Evolutionary conservation across 140 eudicot genomes (phyloP), one percentile per base, ranked within the genome.

Genomic region (Anethum foeniculum): DNA sequence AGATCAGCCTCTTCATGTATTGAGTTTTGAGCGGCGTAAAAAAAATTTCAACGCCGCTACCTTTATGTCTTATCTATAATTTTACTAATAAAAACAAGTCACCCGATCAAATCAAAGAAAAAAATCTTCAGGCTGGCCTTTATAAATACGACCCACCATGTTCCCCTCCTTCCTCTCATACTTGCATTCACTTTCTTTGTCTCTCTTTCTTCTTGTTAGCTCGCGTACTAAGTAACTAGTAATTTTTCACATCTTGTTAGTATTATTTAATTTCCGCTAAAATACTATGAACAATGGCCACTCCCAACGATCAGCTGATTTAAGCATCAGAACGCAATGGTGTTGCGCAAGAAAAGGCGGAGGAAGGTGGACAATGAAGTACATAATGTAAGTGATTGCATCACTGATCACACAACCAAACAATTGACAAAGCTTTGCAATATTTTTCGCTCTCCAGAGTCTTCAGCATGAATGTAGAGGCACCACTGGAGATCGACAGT

Each of bases 81-180:
- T 12, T 47, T 47, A 47, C 52, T 13, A 47, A 3, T 47, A 5
- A 16, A 51, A 51, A 51, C 23, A 51, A 15, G 58, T 51, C 6
- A 51, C 23, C 1, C 54, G 34, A 65, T 80, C 38, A 38, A 39
- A 39, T 72, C 21, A 51, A 77, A 23, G 51, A 73, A 71, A 74
- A 23, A 71, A 68, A 18, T 81, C 82, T 38, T 34, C 80, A 76
- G 51, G 87, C 89, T 86, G 71, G 83, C 86, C 90, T 92, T 88
- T 92, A 92, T 85, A n/a, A n/a, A 90, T 83, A 90, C 82, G 85
- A 84, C 89, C 88, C 88, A 78, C 81, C 76, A 83, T 88, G 90
- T 85, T 85, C 88, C 83, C 86, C 52, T 47, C 52, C 52, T 47
- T 81, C 30, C 83, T 84, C 86, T 88, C 78, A 86, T 82, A 72